These are phyloP conservation scores for Aspergillus conjunctus DNA, from an alignment of 495 filamentous ascomycete species.

Conservation along the genomic window DNA sequence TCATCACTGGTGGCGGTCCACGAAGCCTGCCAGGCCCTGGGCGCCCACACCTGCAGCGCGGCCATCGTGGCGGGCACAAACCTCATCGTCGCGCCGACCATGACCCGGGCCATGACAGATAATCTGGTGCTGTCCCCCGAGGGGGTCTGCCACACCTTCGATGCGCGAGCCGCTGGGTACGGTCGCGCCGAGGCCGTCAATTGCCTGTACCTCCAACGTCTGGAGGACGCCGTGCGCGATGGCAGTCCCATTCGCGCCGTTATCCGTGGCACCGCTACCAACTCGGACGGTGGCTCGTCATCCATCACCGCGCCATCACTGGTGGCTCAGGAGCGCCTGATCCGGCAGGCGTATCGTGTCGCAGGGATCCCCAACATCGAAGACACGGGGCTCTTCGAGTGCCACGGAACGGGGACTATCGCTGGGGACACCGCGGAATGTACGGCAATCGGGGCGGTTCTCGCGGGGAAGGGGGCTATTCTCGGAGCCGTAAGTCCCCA, in stretches of 20 bases:
- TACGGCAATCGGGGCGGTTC: slow-evolving; percentile 45
- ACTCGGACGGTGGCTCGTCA: slow-evolving; percentile 38
- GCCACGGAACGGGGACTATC: slow-evolving; percentile 45
- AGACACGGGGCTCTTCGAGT: slow-evolving; percentile 33
- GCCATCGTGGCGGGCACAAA: slow-evolving; percentile 45
- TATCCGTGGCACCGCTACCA: slow-evolving; percentile 40
- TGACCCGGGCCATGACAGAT: slow-evolving; percentile 31
- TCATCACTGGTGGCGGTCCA: slow-evolving; percentile 37
- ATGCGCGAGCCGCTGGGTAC: slow-evolving; percentile 64
- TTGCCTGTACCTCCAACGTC: slow-evolving; percentile 40
- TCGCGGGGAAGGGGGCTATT: slow-evolving; percentile 25
- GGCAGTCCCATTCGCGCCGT: slow-evolving; percentile 44
- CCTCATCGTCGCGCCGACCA: slow-evolving; percentile 38
- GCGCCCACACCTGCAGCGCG: slow-evolving; percentile 37
- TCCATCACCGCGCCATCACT: slow-evolving; percentile 3
- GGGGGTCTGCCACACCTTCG: slow-evolving; percentile 59
- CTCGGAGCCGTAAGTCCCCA: slow-evolving; percentile 23
- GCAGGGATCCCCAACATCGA: slow-evolving; percentile 26
- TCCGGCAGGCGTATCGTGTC: slow-evolving; percentile 30
- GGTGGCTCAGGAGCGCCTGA: slow-evolving; percentile 22
- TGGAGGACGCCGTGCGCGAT: slow-evolving; percentile 39
- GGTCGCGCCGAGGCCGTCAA: slow-evolving; percentile 59
- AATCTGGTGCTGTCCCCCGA: slow-evolving; percentile 30
- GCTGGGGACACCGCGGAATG: slow-evolving; percentile 46
- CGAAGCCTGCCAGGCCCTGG: slow-evolving; percentile 37